A percentile compares a stretch with the other conserved stretches of the same genome.
These are phyloP conservation scores for Ophiostoma sp. DNA, from an alignment of 2,329 filamentous ascomycete genomes.

Conservation along the genomic window DNA sequence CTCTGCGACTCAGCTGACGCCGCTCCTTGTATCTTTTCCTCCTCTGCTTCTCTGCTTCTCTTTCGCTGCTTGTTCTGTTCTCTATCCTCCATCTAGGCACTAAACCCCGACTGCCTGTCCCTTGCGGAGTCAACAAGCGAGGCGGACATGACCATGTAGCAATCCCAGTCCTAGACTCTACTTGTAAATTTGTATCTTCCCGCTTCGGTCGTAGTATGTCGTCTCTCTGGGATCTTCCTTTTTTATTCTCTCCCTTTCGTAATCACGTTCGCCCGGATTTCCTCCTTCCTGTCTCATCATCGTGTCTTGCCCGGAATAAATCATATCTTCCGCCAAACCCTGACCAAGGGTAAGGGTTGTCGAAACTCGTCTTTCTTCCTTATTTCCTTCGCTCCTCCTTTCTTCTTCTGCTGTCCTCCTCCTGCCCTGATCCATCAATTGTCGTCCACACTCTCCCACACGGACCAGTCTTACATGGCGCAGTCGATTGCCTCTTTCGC, in stretches of 20 bases:
- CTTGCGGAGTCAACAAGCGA: not conserved
- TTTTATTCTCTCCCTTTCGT: not conserved
- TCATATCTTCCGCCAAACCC: not conserved
- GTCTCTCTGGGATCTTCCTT: too few species aligned
- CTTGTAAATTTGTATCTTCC: not conserved
- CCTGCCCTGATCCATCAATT: not conserved
- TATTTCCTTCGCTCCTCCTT: not conserved
- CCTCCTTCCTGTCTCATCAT: not conserved
- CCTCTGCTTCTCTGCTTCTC: not conserved
- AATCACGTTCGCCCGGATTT: not conserved
- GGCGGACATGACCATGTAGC: not conserved
- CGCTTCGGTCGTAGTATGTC: too few species aligned
- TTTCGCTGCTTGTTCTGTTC: not conserved
- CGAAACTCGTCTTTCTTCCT: not conserved
- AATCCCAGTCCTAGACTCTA: not conserved
- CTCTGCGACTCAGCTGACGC: constrained; percentile 1
- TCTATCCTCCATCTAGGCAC: not conserved
- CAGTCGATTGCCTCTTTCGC: constrained; percentile 8
- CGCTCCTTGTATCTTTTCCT: constrained; percentile 1
- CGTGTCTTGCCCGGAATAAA: not conserved
- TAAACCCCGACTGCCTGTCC: not conserved
- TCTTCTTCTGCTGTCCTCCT: not conserved
- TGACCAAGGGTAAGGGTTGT: not conserved
- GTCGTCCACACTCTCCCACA: not conserved
- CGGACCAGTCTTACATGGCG: not conserved